Base-by-base conservation (phyloP, 345 rosid genomes). In the Gossypium australe region DNA sequence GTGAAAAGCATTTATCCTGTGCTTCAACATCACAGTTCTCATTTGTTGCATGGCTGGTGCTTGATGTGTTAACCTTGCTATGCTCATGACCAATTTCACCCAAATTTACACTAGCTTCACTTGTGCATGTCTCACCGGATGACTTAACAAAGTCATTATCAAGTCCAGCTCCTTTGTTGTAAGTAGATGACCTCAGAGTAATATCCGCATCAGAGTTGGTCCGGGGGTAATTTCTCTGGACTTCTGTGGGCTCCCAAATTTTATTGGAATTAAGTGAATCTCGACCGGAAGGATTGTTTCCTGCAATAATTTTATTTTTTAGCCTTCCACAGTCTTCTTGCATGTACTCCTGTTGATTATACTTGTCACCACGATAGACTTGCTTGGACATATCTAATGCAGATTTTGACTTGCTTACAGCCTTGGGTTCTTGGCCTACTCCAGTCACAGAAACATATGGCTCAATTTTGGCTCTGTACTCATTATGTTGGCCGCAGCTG, bases 221-320 rank as follows among this genome's bases (percentile, higher is more conserved):
- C 74, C 90, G 65, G 18, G 90, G 77, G 60, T 88, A 85, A 77
- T 84, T 92, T 78, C 84, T 90, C 73, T 82, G 89, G 45, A 85
- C 77, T 79, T 91, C 97, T 85, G 86, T 75, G 6, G 97, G 89
- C 80, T 90, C 97, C 97, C 95, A 88, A 67, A 92, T 89, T 82
- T 94, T 88, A 83, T 85, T 88, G 65, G 79, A 75, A 65, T 77
- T 80, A 73, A 80, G 70, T 63, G 83, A 67, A 56, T 88, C 92
- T 79, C 81, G 82, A 77, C 63, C 75, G 47, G 85, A 80, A 59
- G 78, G 62, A 80, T 64, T 86, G 75, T 73, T 86, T 71, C 79
- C 78, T 9, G 25, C 45, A 18, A 57, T 58, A 71, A 49, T 71
- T 81, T 85, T 94, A 83, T 77, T 83, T 85, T 85, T 90, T 64